phyloP scores from a whole-genome alignment of 1,139 yeast species.

The Blastobotrys malaysiensis region DNA sequence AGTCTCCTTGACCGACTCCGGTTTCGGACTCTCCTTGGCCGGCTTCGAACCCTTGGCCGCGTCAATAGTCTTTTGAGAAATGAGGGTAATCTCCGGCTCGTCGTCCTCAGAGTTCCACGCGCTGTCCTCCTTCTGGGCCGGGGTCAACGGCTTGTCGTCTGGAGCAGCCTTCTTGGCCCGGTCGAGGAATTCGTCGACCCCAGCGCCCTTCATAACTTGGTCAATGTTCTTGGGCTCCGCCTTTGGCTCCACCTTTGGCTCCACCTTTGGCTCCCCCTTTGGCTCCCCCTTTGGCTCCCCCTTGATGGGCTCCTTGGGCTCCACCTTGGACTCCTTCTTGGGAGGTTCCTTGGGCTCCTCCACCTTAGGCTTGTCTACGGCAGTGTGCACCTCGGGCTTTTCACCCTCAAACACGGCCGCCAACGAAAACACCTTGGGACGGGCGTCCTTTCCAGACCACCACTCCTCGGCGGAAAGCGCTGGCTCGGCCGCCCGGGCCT shows the following conservation, averaged over 20 bases:
- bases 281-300: slow-evolving; percentile 32
- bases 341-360: slow-evolving; percentile 7
- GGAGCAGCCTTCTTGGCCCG: slow-evolving; percentile 44
- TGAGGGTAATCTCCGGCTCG: slow-evolving; percentile 10
- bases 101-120: slow-evolving; percentile 28
- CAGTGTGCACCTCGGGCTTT: slow-evolving; percentile 31
- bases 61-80: background rate
- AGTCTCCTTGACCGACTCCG: slow-evolving; percentile 6
- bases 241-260: background rate
- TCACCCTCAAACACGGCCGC: slow-evolving; percentile 72
- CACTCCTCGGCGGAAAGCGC: slow-evolving; percentile 78
- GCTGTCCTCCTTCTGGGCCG: slow-evolving; percentile 19
- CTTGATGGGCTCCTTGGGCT: slow-evolving; percentile 25
- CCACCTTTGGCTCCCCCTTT: slow-evolving; percentile 16
- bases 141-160: slow-evolving; percentile 20
- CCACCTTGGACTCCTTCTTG: slow-evolving; percentile 10
- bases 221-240: slow-evolving; percentile 35
- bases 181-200: slow-evolving; percentile 45
- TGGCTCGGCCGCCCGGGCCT: slow-evolving; percentile 74
- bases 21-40: slow-evolving; percentile 1
- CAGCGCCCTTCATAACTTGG: slow-evolving; percentile 41
- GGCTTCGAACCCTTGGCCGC: slow-evolving; percentile 6
- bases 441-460: slow-evolving; percentile 67
- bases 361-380: too few relatives aligned
- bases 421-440: slow-evolving; percentile 76